Percentiles rank a stretch among this genome's conserved stretches.
phyloP scores from a whole-genome alignment of 2,329 filamentous ascomycete genomes.

The Aspergillus sp. region DNA sequence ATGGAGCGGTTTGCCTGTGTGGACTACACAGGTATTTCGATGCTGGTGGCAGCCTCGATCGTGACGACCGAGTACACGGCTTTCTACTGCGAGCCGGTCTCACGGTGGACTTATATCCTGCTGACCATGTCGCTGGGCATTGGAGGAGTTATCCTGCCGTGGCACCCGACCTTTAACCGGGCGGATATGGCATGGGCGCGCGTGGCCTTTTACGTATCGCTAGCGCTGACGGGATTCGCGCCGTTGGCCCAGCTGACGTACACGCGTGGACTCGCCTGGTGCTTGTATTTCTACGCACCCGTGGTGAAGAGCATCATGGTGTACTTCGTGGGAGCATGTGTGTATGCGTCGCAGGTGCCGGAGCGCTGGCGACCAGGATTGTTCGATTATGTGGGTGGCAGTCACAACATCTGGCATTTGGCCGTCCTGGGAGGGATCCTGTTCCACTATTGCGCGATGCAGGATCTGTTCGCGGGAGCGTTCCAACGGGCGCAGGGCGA shows the following conservation, averaged over 20 bases:
- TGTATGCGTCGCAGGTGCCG: conserved; percentile 90
- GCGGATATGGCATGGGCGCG: conserved; percentile 89
- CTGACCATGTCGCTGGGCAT: conserved; percentile 79
- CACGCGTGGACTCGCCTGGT: conserved; percentile 76
- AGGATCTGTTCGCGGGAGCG: conserved; percentile 82
- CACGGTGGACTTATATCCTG: conserved; percentile 81
- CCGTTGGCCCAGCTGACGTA: conserved; percentile 81
- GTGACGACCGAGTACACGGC: conserved; percentile 98
- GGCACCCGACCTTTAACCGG: conserved; percentile 94
- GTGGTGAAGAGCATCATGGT: conserved; percentile 83
- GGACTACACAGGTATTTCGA: conserved; percentile 95
- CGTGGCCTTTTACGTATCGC: conserved; percentile 85
- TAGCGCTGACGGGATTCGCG: conserved; percentile 84
- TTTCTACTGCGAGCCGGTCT: conserved; percentile 93
- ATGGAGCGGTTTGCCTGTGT: conserved; percentile 97
- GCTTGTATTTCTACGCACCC: conserved; percentile 85
- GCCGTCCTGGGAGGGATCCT: conserved; percentile 92
- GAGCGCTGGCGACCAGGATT: conserved; percentile 90
- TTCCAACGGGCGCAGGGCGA: conserved; percentile 66
- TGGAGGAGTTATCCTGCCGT: conserved; percentile 86
- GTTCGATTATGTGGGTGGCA: conserved; percentile 94
- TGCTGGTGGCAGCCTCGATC: conserved; percentile 90
- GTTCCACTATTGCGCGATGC: conserved; percentile 97
- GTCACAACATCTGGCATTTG: conserved; percentile 96
- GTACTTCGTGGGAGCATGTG: conserved; percentile 78